Conservation (phyloP, 2,329 filamentous ascomycete genomes). For the Grosmannia serpens region DNA sequence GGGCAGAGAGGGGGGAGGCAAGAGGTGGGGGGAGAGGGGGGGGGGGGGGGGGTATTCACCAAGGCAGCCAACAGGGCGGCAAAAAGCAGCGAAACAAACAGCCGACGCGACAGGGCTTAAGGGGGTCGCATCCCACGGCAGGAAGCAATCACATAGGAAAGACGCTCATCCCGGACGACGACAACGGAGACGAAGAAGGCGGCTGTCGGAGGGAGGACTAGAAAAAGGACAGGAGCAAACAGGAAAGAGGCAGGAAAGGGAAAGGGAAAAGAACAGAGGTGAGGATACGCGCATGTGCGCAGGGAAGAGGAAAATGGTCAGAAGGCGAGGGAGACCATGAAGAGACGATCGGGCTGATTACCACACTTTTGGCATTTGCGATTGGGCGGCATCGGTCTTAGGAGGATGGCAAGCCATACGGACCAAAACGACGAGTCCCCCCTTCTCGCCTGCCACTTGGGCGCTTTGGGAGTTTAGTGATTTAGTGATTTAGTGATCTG, state of each 20-base stretch:
- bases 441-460: background rate
- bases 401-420: background rate
- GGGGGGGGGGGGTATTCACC: background rate
- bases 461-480: background rate
- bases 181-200: background rate
- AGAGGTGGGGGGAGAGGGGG: background rate
- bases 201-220: background rate
- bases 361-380: background rate
- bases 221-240: background rate
- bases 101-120: background rate
- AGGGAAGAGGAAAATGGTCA: background rate
- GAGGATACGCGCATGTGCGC: too few species aligned
- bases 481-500: background rate
- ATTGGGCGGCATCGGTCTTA: background rate
- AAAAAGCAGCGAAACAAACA: background rate
- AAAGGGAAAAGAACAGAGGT: background rate
- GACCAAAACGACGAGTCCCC: background rate
- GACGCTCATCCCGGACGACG: background rate
- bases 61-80: background rate
- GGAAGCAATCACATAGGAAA: background rate
- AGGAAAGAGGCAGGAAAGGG: background rate
- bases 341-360: background rate
- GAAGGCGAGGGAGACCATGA: background rate
- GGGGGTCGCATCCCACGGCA: background rate
- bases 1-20: too few species aligned